phyloP scores from a whole-genome alignment of 495 filamentous ascomycete species.

The Oleoguttula mirabilis region DNA sequence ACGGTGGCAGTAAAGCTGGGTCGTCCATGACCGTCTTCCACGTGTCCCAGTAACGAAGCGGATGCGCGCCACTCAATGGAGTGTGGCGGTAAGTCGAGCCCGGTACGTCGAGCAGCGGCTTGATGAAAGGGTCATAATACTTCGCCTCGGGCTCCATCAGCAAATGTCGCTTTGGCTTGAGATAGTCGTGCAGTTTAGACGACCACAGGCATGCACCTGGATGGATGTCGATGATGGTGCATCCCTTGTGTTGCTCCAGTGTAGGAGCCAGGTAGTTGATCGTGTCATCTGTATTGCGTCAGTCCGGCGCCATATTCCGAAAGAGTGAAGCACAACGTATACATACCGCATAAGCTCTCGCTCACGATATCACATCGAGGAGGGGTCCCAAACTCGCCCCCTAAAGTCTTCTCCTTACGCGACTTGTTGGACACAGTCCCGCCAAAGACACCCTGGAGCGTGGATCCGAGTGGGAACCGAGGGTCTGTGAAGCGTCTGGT shows the following conservation, averaged over 20 bases:
- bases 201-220: conserved; percentile 69
- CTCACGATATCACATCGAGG: conserved; percentile 16
- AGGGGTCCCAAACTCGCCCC: too few relatives aligned
- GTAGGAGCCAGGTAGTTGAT: conserved; percentile 41
- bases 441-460: too few relatives aligned
- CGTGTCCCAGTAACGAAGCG: conserved; percentile 5
- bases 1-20: not conserved
- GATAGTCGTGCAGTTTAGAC: conserved; percentile 53
- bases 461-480: too few relatives aligned
- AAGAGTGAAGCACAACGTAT: too few relatives aligned
- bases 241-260: conserved; percentile 49
- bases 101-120: conserved; percentile 45
- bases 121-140: conserved; percentile 45
- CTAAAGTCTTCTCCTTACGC: too few relatives aligned
- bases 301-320: too few relatives aligned
- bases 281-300: conserved; percentile 14
- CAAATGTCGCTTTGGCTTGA: conserved; percentile 69
- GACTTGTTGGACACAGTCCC: too few relatives aligned
- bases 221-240: conserved; percentile 76
- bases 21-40: not conserved
- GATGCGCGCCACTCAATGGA: conserved; percentile 2
- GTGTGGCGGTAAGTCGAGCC: conserved; percentile 39
- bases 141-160: conserved; percentile 55
- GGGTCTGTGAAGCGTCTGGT: too few relatives aligned
- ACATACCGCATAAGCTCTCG: conserved; percentile 17